Base-by-base conservation (phyloP, 805 yeast genomes). In the Scheffersomyces spartinae region DNA sequence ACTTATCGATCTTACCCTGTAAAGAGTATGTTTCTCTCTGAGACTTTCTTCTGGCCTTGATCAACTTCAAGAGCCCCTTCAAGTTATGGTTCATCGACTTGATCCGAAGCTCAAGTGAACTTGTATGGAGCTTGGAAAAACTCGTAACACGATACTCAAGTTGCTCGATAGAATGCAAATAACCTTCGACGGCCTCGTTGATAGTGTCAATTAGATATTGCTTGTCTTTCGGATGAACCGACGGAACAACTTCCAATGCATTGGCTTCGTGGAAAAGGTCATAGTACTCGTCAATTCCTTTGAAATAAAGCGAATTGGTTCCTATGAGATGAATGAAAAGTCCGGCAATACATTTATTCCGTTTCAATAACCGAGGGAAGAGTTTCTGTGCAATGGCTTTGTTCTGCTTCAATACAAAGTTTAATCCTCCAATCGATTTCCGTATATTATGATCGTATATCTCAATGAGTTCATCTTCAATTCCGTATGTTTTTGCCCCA, bases 141-240 rank as follows among this genome's bases (percentile, higher is more conserved):
- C n/a, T n/a, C n/a, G n/a, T n/a, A n/a, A n/a, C n/a, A n/a, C n/a
- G n/a, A n/a, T n/a, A n/a, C n/a, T n/a, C n/a, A n/a, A n/a, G n/a
- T n/a, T 35, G 36, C 4, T 37, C 43, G 15, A 55, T 24, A 1
- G 49, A 25, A 5, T 32, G 26, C 23, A 38, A 24, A 28, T 47
- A 56, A 30, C 43, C 43, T 24, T 23, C 27, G n/a, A 57, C 30
- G 23, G 54, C 59, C 8, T 35, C 34, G 31, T 42, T 39, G 9
- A 50, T 32, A 20, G 48, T 39, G 1, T 41, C 43, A 6, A 49
- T 26, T 15, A 39, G 28, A 21, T 42, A 39, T 18, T 43, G 42
- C 25, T 31, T 40, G 29, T 56, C 64, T 28, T 50, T 51, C 2
- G 64, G 64, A 34, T 58, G 66, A 8, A 58, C 47, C 26, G 34